A percentile compares a stretch with the other conserved stretches of the same genome.
Conservation (phyloP, 306 rosid genomes). For the Malus fusca region DNA sequence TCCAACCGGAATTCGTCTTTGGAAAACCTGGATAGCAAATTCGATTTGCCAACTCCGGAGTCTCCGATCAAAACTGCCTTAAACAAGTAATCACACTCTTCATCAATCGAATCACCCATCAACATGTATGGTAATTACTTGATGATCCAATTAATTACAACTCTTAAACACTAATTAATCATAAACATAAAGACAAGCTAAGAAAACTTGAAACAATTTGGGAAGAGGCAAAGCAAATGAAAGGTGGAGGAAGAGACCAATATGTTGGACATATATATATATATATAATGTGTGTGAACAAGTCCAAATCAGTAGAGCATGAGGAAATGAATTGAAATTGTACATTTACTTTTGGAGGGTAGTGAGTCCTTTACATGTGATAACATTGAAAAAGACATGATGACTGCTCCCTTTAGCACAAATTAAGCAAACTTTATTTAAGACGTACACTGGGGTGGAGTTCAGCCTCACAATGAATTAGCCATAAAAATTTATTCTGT, state of each 20-base stretch:
- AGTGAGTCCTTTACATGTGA: slow-evolving; percentile 39
- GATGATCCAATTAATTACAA: not conserved
- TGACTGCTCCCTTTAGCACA: slow-evolving; percentile 10
- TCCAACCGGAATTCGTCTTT: slow-evolving; percentile 67
- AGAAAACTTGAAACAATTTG: not conserved
- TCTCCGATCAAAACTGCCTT: slow-evolving; percentile 80
- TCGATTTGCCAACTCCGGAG: slow-evolving; percentile 89
- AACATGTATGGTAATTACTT: not conserved
- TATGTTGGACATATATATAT: not conserved
- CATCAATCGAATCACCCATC: slow-evolving; percentile 72
- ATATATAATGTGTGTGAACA: not conserved
- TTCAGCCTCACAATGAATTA: too few relatives aligned
- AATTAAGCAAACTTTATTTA: not conserved
- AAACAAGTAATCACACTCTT: slow-evolving; percentile 82
- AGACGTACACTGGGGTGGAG: not conserved
- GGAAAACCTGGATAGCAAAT: slow-evolving; percentile 72
- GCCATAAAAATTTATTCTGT: too few relatives aligned
- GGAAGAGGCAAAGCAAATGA: not conserved
- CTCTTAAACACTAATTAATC: not conserved
- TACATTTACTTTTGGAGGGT: slow-evolving; percentile 26
- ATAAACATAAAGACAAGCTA: not conserved
- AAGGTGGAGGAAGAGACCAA: not conserved
- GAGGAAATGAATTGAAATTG: not conserved
- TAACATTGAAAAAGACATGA: slow-evolving; percentile 35
- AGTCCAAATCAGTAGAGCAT: not conserved